Percentiles rank a stretch among this genome's conserved stretches.
Evolutionary conservation across 176 grass and related monocot species (phyloP).

Genomic region (Oryza glumipatula): DNA sequence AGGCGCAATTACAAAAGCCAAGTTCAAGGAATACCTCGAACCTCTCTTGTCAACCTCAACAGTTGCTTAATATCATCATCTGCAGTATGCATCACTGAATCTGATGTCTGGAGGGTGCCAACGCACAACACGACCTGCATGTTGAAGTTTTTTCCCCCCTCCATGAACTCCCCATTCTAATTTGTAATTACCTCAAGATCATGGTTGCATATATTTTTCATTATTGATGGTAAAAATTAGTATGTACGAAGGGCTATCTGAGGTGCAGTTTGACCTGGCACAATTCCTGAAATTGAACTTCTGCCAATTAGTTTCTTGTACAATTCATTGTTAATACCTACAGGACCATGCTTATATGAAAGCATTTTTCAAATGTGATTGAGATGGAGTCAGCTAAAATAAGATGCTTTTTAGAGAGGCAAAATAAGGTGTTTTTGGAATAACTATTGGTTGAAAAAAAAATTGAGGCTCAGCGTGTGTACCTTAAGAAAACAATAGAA

Average conservation of each 20-base stretch:
- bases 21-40: slow-evolving; percentile 84
- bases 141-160: slow-evolving; percentile 8
- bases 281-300: background rate
- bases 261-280: background rate
- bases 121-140: background rate
- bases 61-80: slow-evolving; percentile 38
- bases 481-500: background rate
- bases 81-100: slow-evolving; percentile 7
- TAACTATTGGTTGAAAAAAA: background rate
- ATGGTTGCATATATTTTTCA: slow-evolving; percentile 3
- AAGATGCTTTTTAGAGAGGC: background rate
- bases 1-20: slow-evolving; percentile 84
- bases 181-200: slow-evolving; percentile 38
- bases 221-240: background rate
- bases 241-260: slow-evolving; percentile 17
- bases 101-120: slow-evolving; percentile 16
- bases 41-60: slow-evolving; percentile 49
- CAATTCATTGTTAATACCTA: background rate
- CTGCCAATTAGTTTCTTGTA: background rate
- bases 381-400: background rate
- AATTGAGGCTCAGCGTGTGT: background rate
- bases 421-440: background rate
- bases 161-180: background rate
- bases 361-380: background rate
- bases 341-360: background rate